Base-by-base conservation (phyloP, 2,329 filamentous ascomycete genomes). In the Phialocephala subalpina region DNA sequence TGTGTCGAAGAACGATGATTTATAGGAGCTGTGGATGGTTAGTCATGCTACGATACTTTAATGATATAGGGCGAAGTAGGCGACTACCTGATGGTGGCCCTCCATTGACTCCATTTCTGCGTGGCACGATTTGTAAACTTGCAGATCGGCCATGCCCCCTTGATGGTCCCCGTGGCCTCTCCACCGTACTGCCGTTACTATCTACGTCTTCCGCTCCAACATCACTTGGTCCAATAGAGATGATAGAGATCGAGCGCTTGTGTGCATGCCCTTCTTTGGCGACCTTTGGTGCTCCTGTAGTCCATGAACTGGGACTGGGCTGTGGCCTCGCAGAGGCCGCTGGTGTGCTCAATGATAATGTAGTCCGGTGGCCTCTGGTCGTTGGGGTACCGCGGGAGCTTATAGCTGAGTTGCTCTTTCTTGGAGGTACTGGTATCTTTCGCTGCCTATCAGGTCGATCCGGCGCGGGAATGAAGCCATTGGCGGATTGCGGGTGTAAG, bases 161-260 rank as follows among this genome's bases (percentile, higher is more conserved):
- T 20, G 75, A 76, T 22, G 87, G 85, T 60, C 87, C 84, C 60
- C 83, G 80, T 22, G 83, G 78, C 71, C 81, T 78, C 63, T 76
- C 74, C 75, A 76, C 45, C 69, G 75, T 20, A 73, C 75, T 63
- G 70, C 69, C n/a, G 73, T 77, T 42, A 74, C 75, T 78, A 74
- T 62, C 77, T 72, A 60, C 69, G 68, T 69, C 75, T 69, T 66
- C 77, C 12, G 58, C 57, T 25, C 65, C 69, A 56, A 68, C 72
- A 52, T 77, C 75, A 80, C 70, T 82, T 74, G 87, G 87, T 12
- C 90, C 90, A 72, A 95, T 87, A 11, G 92, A 95, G 55, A 95
- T 88, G 69, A 96, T 95, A 20, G 92, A 96, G 35, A 96, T 84
- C 2, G 92, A 95, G 72, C 92, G 85, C 76, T 90, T 89, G 73